Base-by-base conservation (phyloP, 1,284 basidiomycete species). In the Butyriboletus appendiculatus region DNA sequence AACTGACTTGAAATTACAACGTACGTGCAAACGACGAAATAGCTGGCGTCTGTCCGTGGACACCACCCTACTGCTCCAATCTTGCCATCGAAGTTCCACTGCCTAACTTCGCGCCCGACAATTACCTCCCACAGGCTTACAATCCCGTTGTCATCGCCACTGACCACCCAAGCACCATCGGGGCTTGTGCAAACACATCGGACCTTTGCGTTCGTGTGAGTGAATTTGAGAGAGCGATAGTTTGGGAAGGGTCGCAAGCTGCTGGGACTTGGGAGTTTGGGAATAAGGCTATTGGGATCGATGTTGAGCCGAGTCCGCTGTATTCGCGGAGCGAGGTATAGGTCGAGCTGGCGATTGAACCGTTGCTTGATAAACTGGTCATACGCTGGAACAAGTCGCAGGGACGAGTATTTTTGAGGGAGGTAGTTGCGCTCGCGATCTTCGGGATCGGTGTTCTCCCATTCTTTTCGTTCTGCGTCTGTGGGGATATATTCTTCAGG, bases 401-500 rank as follows among this genome's bases (percentile, higher is more conserved):
- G 75, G 2, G 92, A 81, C 50, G 83, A 75, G 73, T 94, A 86
- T 75, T 98, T 98, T 70, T 90, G 80, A 28, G 97, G 94, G 42
- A 98, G 79, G 75, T 90, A 96, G 69, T 96, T 87, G 53, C 84
- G 84, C 71, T 96, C 93, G 61, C 96, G 85, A 70, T 99, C 96
- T 73, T 96, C 94, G 58, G 89, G 84, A 56, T 98, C 96, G 28
- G 82, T 81, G 48, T 80, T 84, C 66, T 95, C 86, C 92, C 94
- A 98, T 66, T 88, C 84, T 60, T 86, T 83, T 52, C 82, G 84
- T 72, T 98, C 96, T 61, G 87, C 83, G 51, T 89, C 86, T 14
- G 90, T 90, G n/a, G 94, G 94, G 4, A 99, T 81, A 71, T 99
- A 98, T 75, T 99, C 97, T 65, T 89, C 93, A 4, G 97, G 97